Conservation (phyloP, 805 yeast species). For the Pichia occidentalis region DNA sequence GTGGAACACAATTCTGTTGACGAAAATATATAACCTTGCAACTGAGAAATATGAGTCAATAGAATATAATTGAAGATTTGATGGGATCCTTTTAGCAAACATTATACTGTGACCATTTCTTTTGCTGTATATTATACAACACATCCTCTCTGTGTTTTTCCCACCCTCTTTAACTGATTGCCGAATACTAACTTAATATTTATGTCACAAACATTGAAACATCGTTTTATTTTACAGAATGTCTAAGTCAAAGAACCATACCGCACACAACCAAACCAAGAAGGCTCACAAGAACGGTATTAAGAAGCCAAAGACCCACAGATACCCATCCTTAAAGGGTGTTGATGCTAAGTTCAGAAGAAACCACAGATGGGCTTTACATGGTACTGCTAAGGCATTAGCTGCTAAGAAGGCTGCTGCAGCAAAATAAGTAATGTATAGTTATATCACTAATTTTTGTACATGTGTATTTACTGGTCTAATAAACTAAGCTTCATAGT, state of each 20-base stretch:
- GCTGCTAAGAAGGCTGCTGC: slow-evolving; percentile 52
- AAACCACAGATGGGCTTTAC: slow-evolving; percentile 99
- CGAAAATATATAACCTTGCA: too few relatives aligned
- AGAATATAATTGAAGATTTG: too few relatives aligned
- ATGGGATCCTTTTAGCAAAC: too few relatives aligned
- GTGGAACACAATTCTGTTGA: too few relatives aligned
- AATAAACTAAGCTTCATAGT: slow-evolving; percentile 3
- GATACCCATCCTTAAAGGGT: slow-evolving; percentile 97
- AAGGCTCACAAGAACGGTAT: slow-evolving; percentile 99
- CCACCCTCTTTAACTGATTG: too few relatives aligned
- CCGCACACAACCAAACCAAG: slow-evolving; percentile 98
- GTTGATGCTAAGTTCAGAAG: slow-evolving; percentile 99
- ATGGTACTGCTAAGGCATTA: slow-evolving; percentile 92
- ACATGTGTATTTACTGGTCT: slow-evolving; percentile 5
- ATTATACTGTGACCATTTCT: too few relatives aligned
- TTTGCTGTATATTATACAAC: too few relatives aligned
- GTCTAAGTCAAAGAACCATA: slow-evolving; percentile 99
- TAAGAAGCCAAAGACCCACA: slow-evolving; percentile 97
- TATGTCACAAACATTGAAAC: slow-evolving; percentile 10
- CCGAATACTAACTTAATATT: not conserved
- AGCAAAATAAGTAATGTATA: slow-evolving; percentile 19
- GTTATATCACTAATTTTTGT: not conserved
- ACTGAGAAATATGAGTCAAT: too few relatives aligned
- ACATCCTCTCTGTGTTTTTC: too few relatives aligned
- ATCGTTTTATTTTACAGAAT: slow-evolving; percentile 34